A percentile compares a stretch with the other conserved stretches of the same genome.
These are phyloP conservation scores for Kazachstania psychrophila DNA, from an alignment of 805 yeast genomes.

Conservation along the genomic window DNA sequence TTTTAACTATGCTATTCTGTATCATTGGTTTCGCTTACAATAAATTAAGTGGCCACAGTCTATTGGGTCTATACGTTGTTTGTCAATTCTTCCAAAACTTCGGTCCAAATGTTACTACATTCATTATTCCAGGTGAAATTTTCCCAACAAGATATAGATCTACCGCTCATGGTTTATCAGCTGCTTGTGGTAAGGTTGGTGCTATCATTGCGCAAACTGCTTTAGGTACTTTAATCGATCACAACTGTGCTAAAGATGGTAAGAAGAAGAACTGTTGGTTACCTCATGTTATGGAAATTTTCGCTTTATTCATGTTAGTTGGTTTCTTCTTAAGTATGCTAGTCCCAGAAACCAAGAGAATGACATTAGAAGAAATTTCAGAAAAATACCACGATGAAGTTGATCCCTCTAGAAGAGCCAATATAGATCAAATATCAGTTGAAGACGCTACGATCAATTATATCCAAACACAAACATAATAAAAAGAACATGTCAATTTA, in stretches of 20 bases:
- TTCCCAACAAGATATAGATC: conserved; percentile 95
- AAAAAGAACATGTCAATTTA: too few species aligned
- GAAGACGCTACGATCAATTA: too few species aligned
- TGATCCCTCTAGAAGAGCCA: conserved; percentile 31
- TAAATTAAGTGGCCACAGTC: conserved; percentile 55
- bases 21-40: conserved; percentile 77
- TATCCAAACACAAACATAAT: too few species aligned
- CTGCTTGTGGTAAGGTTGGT: conserved; percentile 87
- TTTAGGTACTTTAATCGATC: conserved; percentile 74
- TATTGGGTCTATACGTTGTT: conserved; percentile 67
- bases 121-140: conserved; percentile 83
- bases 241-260: conserved; percentile 56
- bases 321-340: conserved; percentile 60
- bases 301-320: conserved; percentile 81
- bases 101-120: conserved; percentile 90
- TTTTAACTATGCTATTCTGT: conserved; percentile 67
- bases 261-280: conserved; percentile 57
- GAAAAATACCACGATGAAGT: conserved; percentile 80
- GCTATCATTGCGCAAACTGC: conserved; percentile 87
- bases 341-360: conserved; percentile 86
- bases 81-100: conserved; percentile 85
- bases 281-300: conserved; percentile 89
- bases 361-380: conserved; percentile 74
- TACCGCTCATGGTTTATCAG: conserved; percentile 90
- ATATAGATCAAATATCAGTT: conserved; percentile 1